Conservation (phyloP, 1,284 basidiomycete genomes). For the Rhodotorula sp. region DNA sequence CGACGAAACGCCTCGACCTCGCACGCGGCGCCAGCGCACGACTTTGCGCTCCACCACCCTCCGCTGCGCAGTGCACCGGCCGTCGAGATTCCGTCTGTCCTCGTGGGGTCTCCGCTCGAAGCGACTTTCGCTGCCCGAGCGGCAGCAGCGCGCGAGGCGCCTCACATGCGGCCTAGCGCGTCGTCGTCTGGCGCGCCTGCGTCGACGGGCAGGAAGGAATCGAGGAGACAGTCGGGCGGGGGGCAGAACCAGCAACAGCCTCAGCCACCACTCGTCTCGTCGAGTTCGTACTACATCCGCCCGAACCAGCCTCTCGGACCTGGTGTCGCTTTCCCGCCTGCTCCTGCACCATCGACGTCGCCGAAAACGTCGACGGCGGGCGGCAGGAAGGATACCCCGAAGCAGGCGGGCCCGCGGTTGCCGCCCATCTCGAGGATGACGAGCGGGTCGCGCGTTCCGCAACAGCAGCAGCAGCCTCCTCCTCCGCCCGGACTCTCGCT, state of each 20-base stretch:
- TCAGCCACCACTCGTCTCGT: constrained; percentile 9
- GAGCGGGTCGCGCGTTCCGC: background rate
- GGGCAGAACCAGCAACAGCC: background rate
- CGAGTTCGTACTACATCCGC: constrained; percentile 18
- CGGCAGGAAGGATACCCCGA: no score
- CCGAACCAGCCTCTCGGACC: constrained; percentile 8
- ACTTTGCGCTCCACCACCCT: background rate
- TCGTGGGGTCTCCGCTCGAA: constrained; percentile 24
- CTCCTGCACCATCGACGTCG: no score
- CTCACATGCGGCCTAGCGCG: background rate
- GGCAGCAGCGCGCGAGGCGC: constrained; percentile 1
- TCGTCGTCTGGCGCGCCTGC: background rate
- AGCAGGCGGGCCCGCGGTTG: background rate
- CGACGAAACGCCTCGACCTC: background rate
- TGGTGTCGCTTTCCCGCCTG: background rate
- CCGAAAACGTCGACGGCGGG: no score
- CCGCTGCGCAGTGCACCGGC: background rate
- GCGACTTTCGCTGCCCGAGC: constrained; percentile 10
- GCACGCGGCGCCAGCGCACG: background rate
- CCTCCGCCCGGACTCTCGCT: background rate
- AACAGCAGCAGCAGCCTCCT: background rate
- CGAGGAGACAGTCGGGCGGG: background rate
- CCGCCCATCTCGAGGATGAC: background rate
- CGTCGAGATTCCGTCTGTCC: constrained; percentile 14
- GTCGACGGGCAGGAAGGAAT: background rate